Base-by-base conservation (phyloP, 805 yeast genomes). In the Zygoascus tannicola region DNA sequence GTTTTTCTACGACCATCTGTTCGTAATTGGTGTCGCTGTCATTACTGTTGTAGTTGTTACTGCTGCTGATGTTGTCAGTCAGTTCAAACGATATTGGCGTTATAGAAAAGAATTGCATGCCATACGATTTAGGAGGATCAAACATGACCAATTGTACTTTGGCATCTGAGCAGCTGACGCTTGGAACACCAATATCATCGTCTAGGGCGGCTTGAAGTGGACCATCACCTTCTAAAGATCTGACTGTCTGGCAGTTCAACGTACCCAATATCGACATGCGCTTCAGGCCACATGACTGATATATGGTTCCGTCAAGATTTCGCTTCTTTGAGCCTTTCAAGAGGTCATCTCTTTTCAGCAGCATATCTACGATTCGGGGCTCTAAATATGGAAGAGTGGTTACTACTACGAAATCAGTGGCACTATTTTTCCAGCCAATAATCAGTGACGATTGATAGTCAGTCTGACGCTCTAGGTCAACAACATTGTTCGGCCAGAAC, bases 31-130 rank as follows among this genome's bases (percentile, higher is more conserved):
- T n/a, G 19, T 47, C 51, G 14, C 56, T 55, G 14, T 50, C 51
- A 28, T 56, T 50, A 15, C 46, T 55, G 14, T 58, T 48, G 40
- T 42, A 43, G 22, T 45, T 52, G 15, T 50, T 38, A 7, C 12
- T 7, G 7, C 20, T 14, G 22, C 20, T 3, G n/a, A 16, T 28
- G 43, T 58, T 56, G 39, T 62, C 69, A 2, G 66, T 63, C 12
- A 72, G 57, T 14, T 80, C 81, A 7, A 87, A 69, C 3, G 76
- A 64, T 3, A 86, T 82, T 0, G 95, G 94, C n/a, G 70, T 65
- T 3, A 80, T 58, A 0, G 96, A 80, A 50, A 76, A 81, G 58
- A 83, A 85, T 51, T 87, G 95, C 69, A 88, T 70, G 46, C 75
- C 72, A 22, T 69, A 69, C 16, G 81, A 75, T 36, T 74, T 71